These are phyloP conservation scores for Globisporangium solare DNA, from an alignment of 352 stramenopile genomes.

Conservation along the genomic window DNA sequence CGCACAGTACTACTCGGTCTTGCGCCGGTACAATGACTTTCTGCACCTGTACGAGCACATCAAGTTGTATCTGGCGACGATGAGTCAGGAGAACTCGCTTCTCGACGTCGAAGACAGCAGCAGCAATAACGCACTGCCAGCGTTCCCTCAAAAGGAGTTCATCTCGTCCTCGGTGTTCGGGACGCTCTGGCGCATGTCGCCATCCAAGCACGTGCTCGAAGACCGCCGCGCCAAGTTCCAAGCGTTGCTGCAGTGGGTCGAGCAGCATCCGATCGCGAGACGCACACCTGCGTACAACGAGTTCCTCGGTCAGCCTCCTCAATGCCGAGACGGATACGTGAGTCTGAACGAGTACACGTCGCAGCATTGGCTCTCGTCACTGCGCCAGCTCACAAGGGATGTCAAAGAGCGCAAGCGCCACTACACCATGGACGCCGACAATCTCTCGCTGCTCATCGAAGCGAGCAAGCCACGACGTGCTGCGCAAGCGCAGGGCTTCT, in stretches of 20 bases:
- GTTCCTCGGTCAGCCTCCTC: slow-evolving; percentile 59
- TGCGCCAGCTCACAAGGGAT: slow-evolving; percentile 53
- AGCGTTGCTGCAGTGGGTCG: slow-evolving; percentile 51
- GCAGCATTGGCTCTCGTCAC: slow-evolving; percentile 51
- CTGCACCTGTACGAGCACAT: slow-evolving; percentile 47
- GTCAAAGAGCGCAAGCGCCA: slow-evolving; percentile 22
- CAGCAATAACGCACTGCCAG: slow-evolving; percentile 18
- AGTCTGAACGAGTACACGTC: slow-evolving; percentile 74
- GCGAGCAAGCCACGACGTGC: background rate
- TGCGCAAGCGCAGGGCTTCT: background rate
- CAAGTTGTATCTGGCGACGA: slow-evolving; percentile 17
- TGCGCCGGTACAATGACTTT: slow-evolving; percentile 68
- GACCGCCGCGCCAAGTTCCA: slow-evolving; percentile 51
- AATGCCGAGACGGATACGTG: slow-evolving; percentile 55
- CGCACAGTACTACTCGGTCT: slow-evolving; percentile 52
- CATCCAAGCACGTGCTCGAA: slow-evolving; percentile 41
- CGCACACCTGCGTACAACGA: slow-evolving; percentile 29
- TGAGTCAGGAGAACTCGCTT: slow-evolving; percentile 6
- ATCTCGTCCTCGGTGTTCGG: slow-evolving; percentile 42
- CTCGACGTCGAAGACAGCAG: background rate
- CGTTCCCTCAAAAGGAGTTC: slow-evolving; percentile 56
- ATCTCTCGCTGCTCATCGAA: slow-evolving; percentile 10
- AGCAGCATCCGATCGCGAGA: slow-evolving; percentile 38
- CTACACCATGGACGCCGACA: slow-evolving; percentile 23
- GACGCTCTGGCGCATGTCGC: slow-evolving; percentile 42